phyloP scores from a whole-genome alignment of 2,329 filamentous ascomycete species.

The Cladosporium colombiae region DNA sequence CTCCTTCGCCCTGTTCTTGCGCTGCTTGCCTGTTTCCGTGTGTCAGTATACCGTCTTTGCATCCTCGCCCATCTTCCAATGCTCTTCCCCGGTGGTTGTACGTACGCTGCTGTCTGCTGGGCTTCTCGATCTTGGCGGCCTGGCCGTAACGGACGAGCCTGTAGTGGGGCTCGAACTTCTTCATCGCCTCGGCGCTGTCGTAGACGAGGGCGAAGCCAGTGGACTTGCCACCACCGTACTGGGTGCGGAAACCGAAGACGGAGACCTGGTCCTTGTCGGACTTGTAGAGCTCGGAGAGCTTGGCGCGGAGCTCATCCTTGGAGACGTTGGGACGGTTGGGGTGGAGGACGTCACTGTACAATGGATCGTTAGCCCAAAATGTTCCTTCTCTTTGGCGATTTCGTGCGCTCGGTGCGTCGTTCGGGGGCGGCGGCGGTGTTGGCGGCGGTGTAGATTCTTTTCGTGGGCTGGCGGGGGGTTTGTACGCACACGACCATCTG shows the following conservation, averaged over 20 bases:
- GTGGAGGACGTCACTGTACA: constrained; percentile 93
- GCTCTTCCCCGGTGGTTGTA: constrained; percentile 40
- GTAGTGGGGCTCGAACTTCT: constrained; percentile 99
- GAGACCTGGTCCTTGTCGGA: constrained; percentile 95
- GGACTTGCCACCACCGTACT: constrained; percentile 99
- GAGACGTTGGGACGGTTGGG: constrained; percentile 97
- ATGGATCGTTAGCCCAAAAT: constrained; percentile 16
- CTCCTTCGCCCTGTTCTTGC: constrained; percentile 99
- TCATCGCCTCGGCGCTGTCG: constrained; percentile 96
- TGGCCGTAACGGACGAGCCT: constrained; percentile 91
- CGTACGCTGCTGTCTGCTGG: constrained; percentile 98
- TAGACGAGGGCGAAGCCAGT: constrained; percentile 98
- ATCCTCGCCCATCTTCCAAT: background rate
- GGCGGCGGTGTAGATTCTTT: background rate
- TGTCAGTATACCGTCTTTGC: constrained; percentile 24
- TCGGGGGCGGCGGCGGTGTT: constrained; percentile 9
- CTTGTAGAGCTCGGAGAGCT: constrained; percentile 97
- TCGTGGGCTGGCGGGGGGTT: constrained; percentile 1
- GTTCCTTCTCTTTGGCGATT: constrained; percentile 16
- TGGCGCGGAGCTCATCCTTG: constrained; percentile 96
- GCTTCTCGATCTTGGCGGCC: constrained; percentile 93
- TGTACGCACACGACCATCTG: constrained; percentile 90
- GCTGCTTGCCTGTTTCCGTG: constrained; percentile 83
- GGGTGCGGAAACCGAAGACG: constrained; percentile 97
- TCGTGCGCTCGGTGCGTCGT: constrained; percentile 13